Conservation (phyloP, 768 basidiomycete species). For the Rhizopogon vinicolor region DNA sequence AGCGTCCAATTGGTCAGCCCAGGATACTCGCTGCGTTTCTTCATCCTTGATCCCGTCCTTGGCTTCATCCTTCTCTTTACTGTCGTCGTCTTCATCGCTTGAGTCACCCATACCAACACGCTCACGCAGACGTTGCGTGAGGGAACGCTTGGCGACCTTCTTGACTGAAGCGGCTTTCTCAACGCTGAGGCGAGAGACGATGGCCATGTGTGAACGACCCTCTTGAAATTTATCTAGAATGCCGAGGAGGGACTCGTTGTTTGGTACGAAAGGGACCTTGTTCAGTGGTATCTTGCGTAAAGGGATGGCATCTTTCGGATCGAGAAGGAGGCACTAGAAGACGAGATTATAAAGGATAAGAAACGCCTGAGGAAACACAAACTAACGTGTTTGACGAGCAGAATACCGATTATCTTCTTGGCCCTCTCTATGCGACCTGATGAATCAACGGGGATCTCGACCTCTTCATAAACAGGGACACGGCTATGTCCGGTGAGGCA, state of each 20-base stretch:
- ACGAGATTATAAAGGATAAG: neutral
- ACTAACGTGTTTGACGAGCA: constrained; percentile 77
- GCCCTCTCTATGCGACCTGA: constrained; percentile 42
- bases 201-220: constrained; percentile 88
- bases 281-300: constrained; percentile 81
- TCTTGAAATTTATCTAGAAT: constrained; percentile 89
- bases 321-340: constrained; percentile 66
- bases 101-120: constrained; percentile 72
- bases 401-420: constrained; percentile 82
- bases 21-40: constrained; percentile 21
- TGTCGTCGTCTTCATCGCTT: constrained; percentile 35
- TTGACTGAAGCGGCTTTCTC: constrained; percentile 79
- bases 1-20: constrained; percentile 27
- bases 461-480: constrained; percentile 77
- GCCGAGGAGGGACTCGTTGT: constrained; percentile 78
- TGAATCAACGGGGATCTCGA: constrained; percentile 48
- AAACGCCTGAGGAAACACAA: neutral
- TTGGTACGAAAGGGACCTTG: constrained; percentile 82
- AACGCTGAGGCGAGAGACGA: constrained; percentile 73
- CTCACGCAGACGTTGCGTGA: constrained; percentile 73
- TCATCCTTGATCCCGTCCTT: constrained; percentile 15
- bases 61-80: constrained; percentile 15
- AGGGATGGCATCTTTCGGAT: constrained; percentile 84
- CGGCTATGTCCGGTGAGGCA: constrained; percentile 79
- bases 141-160: constrained; percentile 74